Evolutionary conservation across 2,329 filamentous ascomycete genomes (phyloP).

Genomic region (Endothia cerciana): DNA sequence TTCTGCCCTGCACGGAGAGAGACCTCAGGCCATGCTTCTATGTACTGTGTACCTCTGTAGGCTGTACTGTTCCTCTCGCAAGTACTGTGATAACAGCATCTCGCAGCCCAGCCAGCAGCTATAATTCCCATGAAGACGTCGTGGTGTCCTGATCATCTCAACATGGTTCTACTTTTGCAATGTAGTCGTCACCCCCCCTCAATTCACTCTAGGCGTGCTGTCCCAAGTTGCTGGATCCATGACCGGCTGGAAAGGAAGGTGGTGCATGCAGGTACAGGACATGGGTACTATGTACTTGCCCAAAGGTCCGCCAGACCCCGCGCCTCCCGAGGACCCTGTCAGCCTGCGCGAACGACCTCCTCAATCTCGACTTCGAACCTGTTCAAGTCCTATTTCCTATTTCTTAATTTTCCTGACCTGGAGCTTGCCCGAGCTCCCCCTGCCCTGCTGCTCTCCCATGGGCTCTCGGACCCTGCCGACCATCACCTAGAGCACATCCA

Average conservation of each 20-base stretch:
- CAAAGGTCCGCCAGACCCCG: neutral
- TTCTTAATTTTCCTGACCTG: neutral
- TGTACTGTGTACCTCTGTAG: neutral
- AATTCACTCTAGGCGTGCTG: neutral
- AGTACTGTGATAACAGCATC: neutral
- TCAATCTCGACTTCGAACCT: neutral
- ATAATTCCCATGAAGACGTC: too few relatives aligned
- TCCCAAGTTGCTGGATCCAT: neutral
- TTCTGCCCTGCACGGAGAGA: neutral
- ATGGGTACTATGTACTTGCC: neutral
- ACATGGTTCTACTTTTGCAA: neutral
- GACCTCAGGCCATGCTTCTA: neutral
- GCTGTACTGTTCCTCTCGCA: neutral
- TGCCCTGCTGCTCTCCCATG: neutral
- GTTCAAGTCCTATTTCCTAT: neutral
- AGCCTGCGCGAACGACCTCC: neutral
- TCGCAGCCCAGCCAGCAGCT: too few relatives aligned
- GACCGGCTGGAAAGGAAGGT: neutral
- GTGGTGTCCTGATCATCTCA: neutral
- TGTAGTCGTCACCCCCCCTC: too few relatives aligned
- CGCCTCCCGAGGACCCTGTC: neutral
- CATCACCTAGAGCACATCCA: neutral
- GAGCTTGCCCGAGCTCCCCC: neutral
- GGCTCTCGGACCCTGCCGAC: neutral
- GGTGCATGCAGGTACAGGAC: neutral